Percentiles rank a stretch among this genome's conserved stretches.
Evolutionary conservation across 1,284 basidiomycete genomes (phyloP).

Genomic region (Ceratobasidium theobromae): DNA sequence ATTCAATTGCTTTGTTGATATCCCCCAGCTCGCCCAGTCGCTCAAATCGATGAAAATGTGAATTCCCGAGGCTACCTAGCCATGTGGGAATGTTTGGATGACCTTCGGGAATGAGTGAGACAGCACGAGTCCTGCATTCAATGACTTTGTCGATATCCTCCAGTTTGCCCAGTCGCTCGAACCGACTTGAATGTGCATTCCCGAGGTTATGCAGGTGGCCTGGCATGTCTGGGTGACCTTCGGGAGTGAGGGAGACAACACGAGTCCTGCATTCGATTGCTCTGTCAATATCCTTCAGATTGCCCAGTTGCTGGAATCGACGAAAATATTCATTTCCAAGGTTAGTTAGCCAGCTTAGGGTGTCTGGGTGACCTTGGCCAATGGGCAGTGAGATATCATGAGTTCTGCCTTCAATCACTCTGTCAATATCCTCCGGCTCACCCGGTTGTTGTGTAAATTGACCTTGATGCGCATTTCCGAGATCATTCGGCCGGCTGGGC

Average conservation of each 20-base stretch:
- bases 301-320: too few species aligned
- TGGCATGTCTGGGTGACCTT: neutral
- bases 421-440: too few species aligned
- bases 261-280: neutral
- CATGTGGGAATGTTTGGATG: neutral
- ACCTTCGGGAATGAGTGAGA: neutral
- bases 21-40: neutral
- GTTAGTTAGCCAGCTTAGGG: too few species aligned
- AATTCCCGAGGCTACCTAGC: neutral
- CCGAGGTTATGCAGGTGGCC: too few species aligned
- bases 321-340: neutral
- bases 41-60: neutral
- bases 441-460: too few species aligned
- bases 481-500: too few species aligned
- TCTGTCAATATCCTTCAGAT: neutral
- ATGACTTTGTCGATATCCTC: neutral
- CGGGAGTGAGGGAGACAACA: neutral
- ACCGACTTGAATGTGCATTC: too few species aligned
- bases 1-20: constrained; percentile 1
- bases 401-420: neutral
- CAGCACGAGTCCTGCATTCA: neutral
- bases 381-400: neutral
- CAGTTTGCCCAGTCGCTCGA: neutral
- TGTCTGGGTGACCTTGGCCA: too few species aligned
- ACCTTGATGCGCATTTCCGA: too few species aligned